A percentile compares a stretch with the other conserved stretches of the same genome.
phyloP scores from a whole-genome alignment of 768 basidiomycete species.

The Rubroboletus pulcherrimus region DNA sequence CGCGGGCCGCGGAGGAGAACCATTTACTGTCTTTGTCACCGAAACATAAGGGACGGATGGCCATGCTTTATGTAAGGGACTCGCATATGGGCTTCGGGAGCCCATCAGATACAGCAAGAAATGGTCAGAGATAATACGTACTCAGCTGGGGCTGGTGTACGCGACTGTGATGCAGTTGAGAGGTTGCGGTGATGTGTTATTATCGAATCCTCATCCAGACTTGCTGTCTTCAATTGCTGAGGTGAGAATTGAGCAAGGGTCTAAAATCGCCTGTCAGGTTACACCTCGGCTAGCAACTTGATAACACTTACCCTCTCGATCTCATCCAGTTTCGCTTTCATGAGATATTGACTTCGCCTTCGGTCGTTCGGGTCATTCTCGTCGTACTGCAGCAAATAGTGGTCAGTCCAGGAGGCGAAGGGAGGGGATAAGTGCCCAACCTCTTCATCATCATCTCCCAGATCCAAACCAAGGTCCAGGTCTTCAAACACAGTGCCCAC shows the following conservation, averaged over 20 bases:
- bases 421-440: constrained; percentile 27
- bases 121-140: constrained; percentile 16
- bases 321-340: constrained; percentile 75
- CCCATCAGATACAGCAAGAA: constrained; percentile 11
- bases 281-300: not conserved
- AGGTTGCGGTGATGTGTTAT: constrained; percentile 18
- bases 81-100: constrained; percentile 7
- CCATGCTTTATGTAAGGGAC: constrained; percentile 30
- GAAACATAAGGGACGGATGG: constrained; percentile 45
- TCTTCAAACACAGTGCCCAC: constrained; percentile 46
- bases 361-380: constrained; percentile 70
- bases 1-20: constrained; percentile 19
- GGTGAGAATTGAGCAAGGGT: constrained; percentile 68
- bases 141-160: constrained; percentile 10
- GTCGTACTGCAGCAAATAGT: constrained; percentile 46
- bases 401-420: constrained; percentile 13
- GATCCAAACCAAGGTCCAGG: constrained; percentile 41
- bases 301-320: constrained; percentile 58
- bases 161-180: constrained; percentile 14
- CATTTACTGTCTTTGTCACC: constrained; percentile 21
- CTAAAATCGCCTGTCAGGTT: constrained; percentile 32
- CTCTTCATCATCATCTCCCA: constrained; percentile 42
- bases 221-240: constrained; percentile 31
- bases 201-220: constrained; percentile 20
- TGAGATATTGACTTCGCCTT: constrained; percentile 67